phyloP scores from a whole-genome alignment of 2,329 filamentous ascomycete genomes.

The Apiospora koreana region DNA sequence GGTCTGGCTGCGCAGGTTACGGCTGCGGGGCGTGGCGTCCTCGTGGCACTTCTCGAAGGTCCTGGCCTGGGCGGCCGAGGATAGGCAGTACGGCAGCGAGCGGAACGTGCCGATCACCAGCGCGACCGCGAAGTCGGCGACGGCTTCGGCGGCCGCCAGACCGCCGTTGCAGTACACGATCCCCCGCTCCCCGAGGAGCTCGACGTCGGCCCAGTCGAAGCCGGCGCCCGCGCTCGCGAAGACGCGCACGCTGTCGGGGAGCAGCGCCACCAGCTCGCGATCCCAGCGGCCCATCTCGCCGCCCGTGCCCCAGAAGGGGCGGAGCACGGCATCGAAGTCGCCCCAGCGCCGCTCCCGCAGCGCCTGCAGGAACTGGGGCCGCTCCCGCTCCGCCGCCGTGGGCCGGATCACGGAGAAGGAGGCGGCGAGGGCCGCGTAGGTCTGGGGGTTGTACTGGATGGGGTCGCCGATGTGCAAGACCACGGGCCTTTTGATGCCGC shows the following conservation, averaged over 20 bases:
- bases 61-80: constrained; percentile 40
- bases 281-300: constrained; percentile 68
- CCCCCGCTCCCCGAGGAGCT: constrained; percentile 60
- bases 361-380: constrained; percentile 49
- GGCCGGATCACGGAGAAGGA: constrained; percentile 55
- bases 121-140: constrained; percentile 71
- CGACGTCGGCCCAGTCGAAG: constrained; percentile 63
- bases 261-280: constrained; percentile 53
- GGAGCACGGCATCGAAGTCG: constrained; percentile 51
- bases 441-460: constrained; percentile 49
- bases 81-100: constrained; percentile 63
- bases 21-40: constrained; percentile 58
- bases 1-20: constrained; percentile 61
- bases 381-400: constrained; percentile 48
- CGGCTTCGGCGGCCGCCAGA: constrained; percentile 69
- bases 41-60: constrained; percentile 61
- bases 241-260: constrained; percentile 55
- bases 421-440: constrained; percentile 43
- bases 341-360: constrained; percentile 56
- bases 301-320: constrained; percentile 64
- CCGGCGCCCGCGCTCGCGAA: constrained; percentile 63
- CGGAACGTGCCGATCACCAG: constrained; percentile 71
- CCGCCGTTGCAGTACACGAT: constrained; percentile 75
- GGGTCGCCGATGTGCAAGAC: constrained; percentile 77
- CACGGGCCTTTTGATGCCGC: constrained; percentile 42